These are phyloP conservation scores for Adansonia rubrostipa DNA, from an alignment of 441 rosid genomes.

Conservation along the genomic window DNA sequence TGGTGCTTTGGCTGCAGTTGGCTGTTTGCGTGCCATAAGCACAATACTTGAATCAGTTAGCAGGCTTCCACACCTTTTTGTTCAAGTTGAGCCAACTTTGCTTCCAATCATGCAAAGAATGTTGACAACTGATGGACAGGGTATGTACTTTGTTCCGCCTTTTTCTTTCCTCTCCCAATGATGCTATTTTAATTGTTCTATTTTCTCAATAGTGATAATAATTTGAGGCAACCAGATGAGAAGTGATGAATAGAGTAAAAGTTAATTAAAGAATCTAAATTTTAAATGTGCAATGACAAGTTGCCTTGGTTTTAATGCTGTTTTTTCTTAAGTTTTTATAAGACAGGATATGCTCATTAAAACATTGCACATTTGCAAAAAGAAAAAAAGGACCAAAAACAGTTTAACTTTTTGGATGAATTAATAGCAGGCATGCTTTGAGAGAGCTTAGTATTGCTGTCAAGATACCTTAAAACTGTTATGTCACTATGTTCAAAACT, in stretches of 20 bases:
- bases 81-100: conserved; percentile 90
- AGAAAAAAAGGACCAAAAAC: no score
- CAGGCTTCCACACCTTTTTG: conserved; percentile 92
- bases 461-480: no score
- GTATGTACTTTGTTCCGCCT: conserved; percentile 34
- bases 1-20: conserved; percentile 99
- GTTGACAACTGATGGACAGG: conserved; percentile 99
- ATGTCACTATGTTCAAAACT: no score
- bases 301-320: background rate
- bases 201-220: conserved; percentile 5
- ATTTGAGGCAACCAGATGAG: background rate
- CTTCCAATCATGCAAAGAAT: conserved; percentile 97
- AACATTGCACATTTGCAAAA: no score
- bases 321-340: no score
- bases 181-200: background rate
- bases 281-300: background rate
- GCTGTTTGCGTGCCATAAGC: conserved; percentile 98
- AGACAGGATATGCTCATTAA: no score
- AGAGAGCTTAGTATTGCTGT: no score
- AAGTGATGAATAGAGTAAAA: background rate
- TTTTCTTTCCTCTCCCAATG: background rate
- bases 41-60: conserved; percentile 98
- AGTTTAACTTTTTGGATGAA: background rate
- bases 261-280: background rate
- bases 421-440: background rate